Conservation (phyloP, 164 flowering plant species). For the Sextonia rubra region DNA sequence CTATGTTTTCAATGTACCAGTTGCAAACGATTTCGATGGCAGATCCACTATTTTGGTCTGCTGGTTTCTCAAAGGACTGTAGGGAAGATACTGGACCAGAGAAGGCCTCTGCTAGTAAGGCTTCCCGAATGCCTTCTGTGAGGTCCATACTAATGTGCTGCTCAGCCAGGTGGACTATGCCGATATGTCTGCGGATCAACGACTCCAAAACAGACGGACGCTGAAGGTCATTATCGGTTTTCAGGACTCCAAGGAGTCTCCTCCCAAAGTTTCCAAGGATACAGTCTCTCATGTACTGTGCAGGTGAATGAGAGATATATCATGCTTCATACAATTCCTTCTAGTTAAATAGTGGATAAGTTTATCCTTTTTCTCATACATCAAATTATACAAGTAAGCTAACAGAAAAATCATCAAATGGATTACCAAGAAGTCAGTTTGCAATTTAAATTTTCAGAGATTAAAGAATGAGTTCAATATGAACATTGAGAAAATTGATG, state of each 20-base stretch:
- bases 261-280: constrained; percentile 89
- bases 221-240: constrained; percentile 90
- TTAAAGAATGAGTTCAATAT: too few species aligned
- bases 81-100: constrained; percentile 86
- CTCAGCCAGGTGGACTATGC: constrained; percentile 82
- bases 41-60: constrained; percentile 69
- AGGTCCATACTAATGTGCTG: constrained; percentile 99
- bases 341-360: background rate
- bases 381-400: too few species aligned
- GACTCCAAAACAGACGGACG: constrained; percentile 83
- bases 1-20: constrained; percentile 94
- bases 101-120: constrained; percentile 74
- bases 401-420: too few species aligned
- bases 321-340: constrained; percentile 1
- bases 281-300: constrained; percentile 99
- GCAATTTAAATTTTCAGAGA: too few species aligned
- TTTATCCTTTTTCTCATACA: background rate
- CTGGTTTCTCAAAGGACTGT: constrained; percentile 66
- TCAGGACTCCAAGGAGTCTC: constrained; percentile 72
- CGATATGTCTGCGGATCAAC: constrained; percentile 68
- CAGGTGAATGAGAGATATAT: constrained; percentile 13
- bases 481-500: too few species aligned
- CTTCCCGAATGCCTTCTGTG: constrained; percentile 85
- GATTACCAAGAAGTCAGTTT: too few species aligned
- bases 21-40: constrained; percentile 83